A percentile compares a stretch with the other conserved stretches of the same genome.
These are phyloP conservation scores for Aspergillus intermedius DNA, from an alignment of 2,329 filamentous ascomycete species.

Conservation along the genomic window DNA sequence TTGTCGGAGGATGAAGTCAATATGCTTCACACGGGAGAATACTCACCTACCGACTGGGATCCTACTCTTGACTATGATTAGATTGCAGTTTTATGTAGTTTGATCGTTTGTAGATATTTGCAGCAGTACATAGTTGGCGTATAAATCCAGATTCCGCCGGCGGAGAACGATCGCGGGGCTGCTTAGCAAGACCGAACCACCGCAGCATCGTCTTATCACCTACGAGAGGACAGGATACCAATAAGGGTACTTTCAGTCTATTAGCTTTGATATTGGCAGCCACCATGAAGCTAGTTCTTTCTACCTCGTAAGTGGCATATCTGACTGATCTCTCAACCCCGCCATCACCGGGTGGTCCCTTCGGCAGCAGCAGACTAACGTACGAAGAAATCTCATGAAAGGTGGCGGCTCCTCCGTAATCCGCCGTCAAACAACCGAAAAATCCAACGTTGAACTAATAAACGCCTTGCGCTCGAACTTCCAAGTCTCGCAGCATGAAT, in stretches of 20 bases:
- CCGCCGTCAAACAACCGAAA: slow-evolving; percentile 66
- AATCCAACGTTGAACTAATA: slow-evolving; percentile 89
- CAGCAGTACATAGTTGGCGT: slow-evolving; percentile 6
- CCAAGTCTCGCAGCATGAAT: slow-evolving; percentile 57
- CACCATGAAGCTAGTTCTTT: slow-evolving; percentile 75
- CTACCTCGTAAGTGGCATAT: slow-evolving; percentile 63
- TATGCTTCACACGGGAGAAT: slow-evolving; percentile 48
- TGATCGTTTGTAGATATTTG: neutral
- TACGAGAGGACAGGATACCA: neutral
- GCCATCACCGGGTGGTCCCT: slow-evolving; percentile 1
- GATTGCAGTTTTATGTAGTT: neutral
- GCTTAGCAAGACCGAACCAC: slow-evolving; percentile 17
- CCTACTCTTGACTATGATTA: slow-evolving; percentile 36
- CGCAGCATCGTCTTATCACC: neutral
- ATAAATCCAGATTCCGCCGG: slow-evolving; percentile 2
- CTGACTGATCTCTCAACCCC: neutral
- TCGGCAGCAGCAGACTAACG: slow-evolving; percentile 3
- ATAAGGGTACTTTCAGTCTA: neutral
- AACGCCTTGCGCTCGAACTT: slow-evolving; percentile 84
- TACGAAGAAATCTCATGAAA: slow-evolving; percentile 70
- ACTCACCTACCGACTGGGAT: slow-evolving; percentile 55
- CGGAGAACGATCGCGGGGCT: slow-evolving; percentile 18
- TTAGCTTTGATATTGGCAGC: neutral
- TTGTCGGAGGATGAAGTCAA: slow-evolving; percentile 53
- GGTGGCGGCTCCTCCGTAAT: slow-evolving; percentile 76